phyloP scores from a whole-genome alignment of 345 rosid species.

The Linum tenue region DNA sequence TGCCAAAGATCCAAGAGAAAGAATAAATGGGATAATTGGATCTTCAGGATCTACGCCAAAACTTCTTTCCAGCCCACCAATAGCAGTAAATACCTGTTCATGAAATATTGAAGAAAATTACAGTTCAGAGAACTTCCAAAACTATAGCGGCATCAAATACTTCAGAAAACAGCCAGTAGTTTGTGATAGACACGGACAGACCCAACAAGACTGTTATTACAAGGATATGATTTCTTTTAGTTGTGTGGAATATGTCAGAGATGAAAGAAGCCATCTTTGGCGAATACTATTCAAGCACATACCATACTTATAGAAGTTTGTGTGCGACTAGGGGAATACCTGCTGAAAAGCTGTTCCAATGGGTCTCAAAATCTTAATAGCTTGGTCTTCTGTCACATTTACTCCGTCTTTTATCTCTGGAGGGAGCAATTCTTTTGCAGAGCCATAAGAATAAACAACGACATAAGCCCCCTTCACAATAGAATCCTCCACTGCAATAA shows the following conservation, averaged over 20 bases:
- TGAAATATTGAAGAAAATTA: background rate
- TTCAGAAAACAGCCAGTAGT: background rate
- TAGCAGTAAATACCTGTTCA: conserved; percentile 38
- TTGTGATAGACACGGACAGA: background rate
- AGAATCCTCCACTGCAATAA: conserved; percentile 54
- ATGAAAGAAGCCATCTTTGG: background rate
- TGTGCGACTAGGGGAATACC: conserved; percentile 31
- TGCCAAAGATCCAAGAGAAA: conserved; percentile 55
- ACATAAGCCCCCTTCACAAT: conserved; percentile 55
- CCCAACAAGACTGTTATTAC: background rate
- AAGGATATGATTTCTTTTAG: background rate
- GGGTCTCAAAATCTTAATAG: conserved; percentile 41
- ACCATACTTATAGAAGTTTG: background rate
- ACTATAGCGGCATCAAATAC: background rate
- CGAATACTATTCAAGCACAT: background rate
- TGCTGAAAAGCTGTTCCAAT: conserved; percentile 53
- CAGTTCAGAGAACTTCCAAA: background rate
- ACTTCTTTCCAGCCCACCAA: conserved; percentile 63
- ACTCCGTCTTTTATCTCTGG: conserved; percentile 48
- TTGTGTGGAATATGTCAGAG: background rate
- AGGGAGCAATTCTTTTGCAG: conserved; percentile 68
- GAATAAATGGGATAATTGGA: conserved; percentile 63
- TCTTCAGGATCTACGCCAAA: conserved; percentile 79
- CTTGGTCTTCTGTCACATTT: conserved; percentile 60
- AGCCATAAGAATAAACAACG: conserved; percentile 54